A percentile compares a stretch with the other conserved stretches of the same genome.
Evolutionary conservation across 495 filamentous ascomycete genomes (phyloP).

Genomic region (Xylaria sp.): DNA sequence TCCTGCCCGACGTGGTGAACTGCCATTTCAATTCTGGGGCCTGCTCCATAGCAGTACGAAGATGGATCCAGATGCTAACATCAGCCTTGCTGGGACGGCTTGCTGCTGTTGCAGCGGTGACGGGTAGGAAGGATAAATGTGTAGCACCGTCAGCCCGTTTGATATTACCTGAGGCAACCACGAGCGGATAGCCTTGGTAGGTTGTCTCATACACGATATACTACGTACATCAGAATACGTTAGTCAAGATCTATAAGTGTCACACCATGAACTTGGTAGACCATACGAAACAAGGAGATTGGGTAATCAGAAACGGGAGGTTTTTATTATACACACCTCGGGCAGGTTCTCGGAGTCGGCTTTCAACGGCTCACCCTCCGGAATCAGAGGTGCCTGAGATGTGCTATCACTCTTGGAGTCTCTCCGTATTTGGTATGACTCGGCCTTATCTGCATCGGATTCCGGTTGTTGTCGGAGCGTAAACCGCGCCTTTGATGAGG

Average conservation of each 20-base stretch:
- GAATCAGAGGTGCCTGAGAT: constrained; percentile 27
- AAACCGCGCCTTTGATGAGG: constrained; percentile 44
- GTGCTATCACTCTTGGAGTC: constrained; percentile 29
- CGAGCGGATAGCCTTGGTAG: constrained; percentile 46
- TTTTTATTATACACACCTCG: no score
- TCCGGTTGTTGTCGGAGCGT: constrained; percentile 34
- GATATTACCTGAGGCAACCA: constrained; percentile 41
- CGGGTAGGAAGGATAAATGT: constrained; percentile 38
- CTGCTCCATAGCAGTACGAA: constrained; percentile 40
- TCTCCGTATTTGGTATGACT: constrained; percentile 42
- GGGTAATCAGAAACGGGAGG: no score
- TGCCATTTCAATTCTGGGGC: constrained; percentile 39
- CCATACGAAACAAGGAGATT: no score
- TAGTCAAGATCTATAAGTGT: no score
- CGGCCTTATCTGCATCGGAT: constrained; percentile 31
- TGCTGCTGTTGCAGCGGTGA: constrained; percentile 29
- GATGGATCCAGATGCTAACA: constrained; percentile 47
- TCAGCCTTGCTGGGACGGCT: constrained; percentile 36
- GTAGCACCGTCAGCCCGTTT: constrained; percentile 42
- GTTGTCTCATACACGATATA: constrained; percentile 49
- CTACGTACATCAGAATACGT: no score
- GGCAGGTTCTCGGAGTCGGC: constrained; percentile 38
- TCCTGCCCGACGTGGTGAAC: constrained; percentile 38
- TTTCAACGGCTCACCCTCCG: constrained; percentile 39
- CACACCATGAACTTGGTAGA: no score